These are phyloP conservation scores for Rostrohypoxylon terebratum DNA, from an alignment of 495 filamentous ascomycete genomes.

Conservation along the genomic window DNA sequence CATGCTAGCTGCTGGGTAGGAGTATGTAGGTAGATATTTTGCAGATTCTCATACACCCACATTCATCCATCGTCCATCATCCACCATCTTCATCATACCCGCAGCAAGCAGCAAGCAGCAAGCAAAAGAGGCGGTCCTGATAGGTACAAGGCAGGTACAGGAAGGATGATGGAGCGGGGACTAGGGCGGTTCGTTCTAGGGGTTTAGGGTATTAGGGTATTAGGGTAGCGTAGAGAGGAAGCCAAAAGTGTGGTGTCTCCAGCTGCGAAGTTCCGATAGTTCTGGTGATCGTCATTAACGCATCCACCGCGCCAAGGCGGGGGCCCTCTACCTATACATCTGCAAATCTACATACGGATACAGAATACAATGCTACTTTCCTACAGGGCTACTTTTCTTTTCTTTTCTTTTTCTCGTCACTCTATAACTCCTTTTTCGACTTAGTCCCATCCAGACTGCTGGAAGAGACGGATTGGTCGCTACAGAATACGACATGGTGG, in stretches of 20 bases:
- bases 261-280: conserved; percentile 51
- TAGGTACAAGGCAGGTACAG: conserved; percentile 36
- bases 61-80: background rate
- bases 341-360: too few relatives aligned
- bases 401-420: conserved; percentile 14
- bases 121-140: background rate
- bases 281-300: conserved; percentile 51
- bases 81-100: background rate
- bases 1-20: background rate
- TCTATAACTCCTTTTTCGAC: background rate
- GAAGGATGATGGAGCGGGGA: conserved; percentile 1
- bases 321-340: background rate
- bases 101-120: background rate
- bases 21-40: too few relatives aligned
- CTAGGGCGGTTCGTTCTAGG: background rate
- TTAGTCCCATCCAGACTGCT: too few relatives aligned
- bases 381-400: background rate
- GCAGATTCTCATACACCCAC: too few relatives aligned
- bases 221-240: conserved; percentile 12
- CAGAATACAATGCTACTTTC: too few relatives aligned
- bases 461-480: background rate
- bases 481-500: background rate
- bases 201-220: background rate
- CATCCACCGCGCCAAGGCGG: conserved; percentile 40
- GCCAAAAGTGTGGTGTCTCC: conserved; percentile 16